Evolutionary conservation across 345 rosid species (phyloP), one percentile per base, ranked within the genome.

Genomic region (Gynandropsis gynandra): DNA sequence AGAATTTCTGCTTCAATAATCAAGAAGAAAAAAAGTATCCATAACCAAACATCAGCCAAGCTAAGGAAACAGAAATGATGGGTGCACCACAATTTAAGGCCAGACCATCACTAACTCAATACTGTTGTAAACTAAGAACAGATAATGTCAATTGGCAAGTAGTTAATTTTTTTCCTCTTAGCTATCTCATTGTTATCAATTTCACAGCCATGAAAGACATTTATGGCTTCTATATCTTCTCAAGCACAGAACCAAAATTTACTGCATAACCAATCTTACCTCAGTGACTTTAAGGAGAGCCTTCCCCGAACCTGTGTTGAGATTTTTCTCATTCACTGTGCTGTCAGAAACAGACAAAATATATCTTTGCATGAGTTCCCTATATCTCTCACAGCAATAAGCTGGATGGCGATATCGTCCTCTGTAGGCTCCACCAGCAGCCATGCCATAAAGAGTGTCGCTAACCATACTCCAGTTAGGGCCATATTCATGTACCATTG

Each of bases 401-500:
- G 77, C 83, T 16, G 97, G 95, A 72, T 88, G 90, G 24, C 97
- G 97, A 71, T 78, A 78, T 70, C 95, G 78, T 40, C 99, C 99
- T 60, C 96, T 70, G 74, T 81, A 93, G 57, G 62, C 73, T 46
- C 99, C 97, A 68, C 99, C 97, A 42, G 99, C 85, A 70, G 89
- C 65, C 94, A 88, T 85, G 61, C 96, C 86, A 59, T 83, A 85
- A 24, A 93, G 77, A 21, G 78, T 68, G 17, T 65, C 97, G 37
- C 95, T 78, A 57, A 76, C 89, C 63, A 93, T 79, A 68, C 76
- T 86, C 99, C 99, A 93, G 19, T 85, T 68, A 20, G 85, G 64
- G 42, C 96, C 99, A 80, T 93, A 93, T 73, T 93, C 99, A 73
- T 93, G 99, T 41, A 93, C 95, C 62, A 80, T 77, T 50, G 99